Evolutionary conservation across 2,329 filamentous ascomycete genomes (phyloP).

Genomic region (Calonectria pteridis): DNA sequence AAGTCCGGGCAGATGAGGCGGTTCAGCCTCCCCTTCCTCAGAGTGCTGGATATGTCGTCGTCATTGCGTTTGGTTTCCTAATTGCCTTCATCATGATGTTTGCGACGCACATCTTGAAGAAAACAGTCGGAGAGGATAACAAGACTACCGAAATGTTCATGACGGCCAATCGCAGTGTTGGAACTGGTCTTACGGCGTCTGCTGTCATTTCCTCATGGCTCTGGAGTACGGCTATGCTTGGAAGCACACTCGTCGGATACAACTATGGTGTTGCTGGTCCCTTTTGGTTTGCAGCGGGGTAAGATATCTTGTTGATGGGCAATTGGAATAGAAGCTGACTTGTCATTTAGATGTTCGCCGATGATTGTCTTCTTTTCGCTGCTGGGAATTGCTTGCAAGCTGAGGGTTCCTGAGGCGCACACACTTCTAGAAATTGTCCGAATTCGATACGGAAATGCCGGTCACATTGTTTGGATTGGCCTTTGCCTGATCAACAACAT

Average conservation of each 20-base stretch:
- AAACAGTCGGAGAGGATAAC: conserved; percentile 63
- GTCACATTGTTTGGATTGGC: conserved; percentile 65
- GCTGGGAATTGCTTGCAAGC: conserved; percentile 64
- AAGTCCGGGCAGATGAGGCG: conserved; percentile 13
- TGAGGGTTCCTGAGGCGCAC: conserved; percentile 65
- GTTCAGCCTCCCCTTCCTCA: conserved; percentile 46
- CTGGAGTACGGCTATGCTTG: conserved; percentile 66
- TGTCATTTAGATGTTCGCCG: conserved; percentile 56
- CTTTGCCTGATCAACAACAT: conserved; percentile 67
- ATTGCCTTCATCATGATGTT: conserved; percentile 59
- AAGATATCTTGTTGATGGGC: background rate
- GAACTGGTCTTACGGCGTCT: conserved; percentile 64
- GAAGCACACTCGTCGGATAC: conserved; percentile 64
- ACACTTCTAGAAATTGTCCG: conserved; percentile 66
- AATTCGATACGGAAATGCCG: conserved; percentile 61
- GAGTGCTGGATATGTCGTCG: conserved; percentile 48
- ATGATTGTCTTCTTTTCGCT: conserved; percentile 69
- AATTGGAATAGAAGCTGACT: background rate
- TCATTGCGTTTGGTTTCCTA: conserved; percentile 50
- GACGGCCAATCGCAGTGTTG: conserved; percentile 64
- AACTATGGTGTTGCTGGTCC: conserved; percentile 66
- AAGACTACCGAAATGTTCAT: conserved; percentile 68
- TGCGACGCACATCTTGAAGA: conserved; percentile 60
- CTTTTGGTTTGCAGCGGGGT: conserved; percentile 69
- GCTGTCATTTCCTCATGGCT: conserved; percentile 68